Evolutionary conservation across 768 basidiomycete genomes (phyloP).

Genomic region (Hortiboletus campestris): DNA sequence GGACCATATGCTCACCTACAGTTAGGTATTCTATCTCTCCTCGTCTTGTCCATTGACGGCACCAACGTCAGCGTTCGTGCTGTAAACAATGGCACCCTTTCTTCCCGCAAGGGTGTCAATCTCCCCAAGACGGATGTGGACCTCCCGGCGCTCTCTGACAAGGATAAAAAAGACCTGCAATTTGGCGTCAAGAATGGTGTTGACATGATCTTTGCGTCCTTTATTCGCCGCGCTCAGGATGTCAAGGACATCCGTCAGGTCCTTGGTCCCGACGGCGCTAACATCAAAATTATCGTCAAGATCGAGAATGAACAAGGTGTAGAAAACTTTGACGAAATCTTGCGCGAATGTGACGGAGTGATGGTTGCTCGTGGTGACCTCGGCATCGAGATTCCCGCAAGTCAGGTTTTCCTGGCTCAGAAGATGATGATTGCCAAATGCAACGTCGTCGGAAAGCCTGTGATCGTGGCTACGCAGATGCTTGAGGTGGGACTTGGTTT

Average conservation of each 20-base stretch:
- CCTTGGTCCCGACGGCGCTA: slow-evolving; percentile 91
- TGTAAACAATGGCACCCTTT: slow-evolving; percentile 88
- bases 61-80: slow-evolving; percentile 78
- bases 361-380: slow-evolving; percentile 99
- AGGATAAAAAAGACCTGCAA: slow-evolving; percentile 92
- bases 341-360: slow-evolving; percentile 93
- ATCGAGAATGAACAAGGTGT: slow-evolving; percentile 99
- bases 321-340: slow-evolving; percentile 97
- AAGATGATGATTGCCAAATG: slow-evolving; percentile 99
- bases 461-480: slow-evolving; percentile 99
- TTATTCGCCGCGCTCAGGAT: slow-evolving; percentile 94
- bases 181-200: slow-evolving; percentile 98
- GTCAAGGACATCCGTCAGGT: slow-evolving; percentile 91
- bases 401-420: slow-evolving; percentile 98
- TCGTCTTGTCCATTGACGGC: slow-evolving; percentile 88
- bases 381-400: slow-evolving; percentile 99
- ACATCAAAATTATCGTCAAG: slow-evolving; percentile 99
- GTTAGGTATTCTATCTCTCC: slow-evolving; percentile 79
- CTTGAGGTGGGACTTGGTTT: slow-evolving; percentile 65
- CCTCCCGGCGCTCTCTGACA: slow-evolving; percentile 94
- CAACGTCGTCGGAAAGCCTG: slow-evolving; percentile 96
- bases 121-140: slow-evolving; percentile 98
- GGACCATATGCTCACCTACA: not conserved
- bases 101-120: slow-evolving; percentile 98
- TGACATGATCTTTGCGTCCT: slow-evolving; percentile 99